A percentile compares a stretch with the other conserved stretches of the same genome.
These are phyloP conservation scores for Pueraria montana DNA, from an alignment of 306 rosid species.

Conservation along the genomic window DNA sequence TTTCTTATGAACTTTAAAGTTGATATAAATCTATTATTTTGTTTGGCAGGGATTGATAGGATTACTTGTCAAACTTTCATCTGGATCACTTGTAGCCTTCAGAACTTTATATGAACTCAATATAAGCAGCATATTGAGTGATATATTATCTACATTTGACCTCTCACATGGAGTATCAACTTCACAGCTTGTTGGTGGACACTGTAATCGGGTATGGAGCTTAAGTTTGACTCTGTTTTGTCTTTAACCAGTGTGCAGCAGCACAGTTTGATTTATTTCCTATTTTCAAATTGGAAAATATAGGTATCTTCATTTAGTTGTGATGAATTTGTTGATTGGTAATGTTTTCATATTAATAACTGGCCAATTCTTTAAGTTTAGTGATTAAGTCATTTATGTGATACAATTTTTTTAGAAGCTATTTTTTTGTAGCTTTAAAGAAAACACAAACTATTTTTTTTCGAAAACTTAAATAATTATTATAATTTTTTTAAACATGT, in stretches of 20 bases:
- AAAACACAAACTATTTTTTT: not conserved
- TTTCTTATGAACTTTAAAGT: slow-evolving; percentile 38
- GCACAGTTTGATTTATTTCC: slow-evolving; percentile 26
- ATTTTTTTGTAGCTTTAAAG: not conserved
- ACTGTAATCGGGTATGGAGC: slow-evolving; percentile 78
- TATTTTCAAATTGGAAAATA: slow-evolving; percentile 23
- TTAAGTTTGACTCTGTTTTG: slow-evolving; percentile 43
- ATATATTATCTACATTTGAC: slow-evolving; percentile 71
- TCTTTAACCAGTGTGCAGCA: slow-evolving; percentile 22
- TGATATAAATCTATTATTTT: slow-evolving; percentile 45
- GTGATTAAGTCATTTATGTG: not conserved
- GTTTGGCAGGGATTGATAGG: slow-evolving; percentile 87
- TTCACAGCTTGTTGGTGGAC: slow-evolving; percentile 74
- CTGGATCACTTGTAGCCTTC: slow-evolving; percentile 86
- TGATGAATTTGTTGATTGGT: not conserved
- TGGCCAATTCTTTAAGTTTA: not conserved
- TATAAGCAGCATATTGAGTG: slow-evolving; percentile 79
- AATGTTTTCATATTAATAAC: slow-evolving; percentile 32
- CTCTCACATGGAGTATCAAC: slow-evolving; percentile 79
- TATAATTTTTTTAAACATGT: not conserved
- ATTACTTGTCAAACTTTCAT: slow-evolving; percentile 82
- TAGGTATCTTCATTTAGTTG: not conserved
- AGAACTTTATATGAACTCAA: slow-evolving; percentile 80
- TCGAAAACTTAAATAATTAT: not conserved
- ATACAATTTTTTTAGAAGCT: not conserved